phyloP scores from a whole-genome alignment of 2,329 filamentous ascomycete species.

The Ophiostoma sp. region DNA sequence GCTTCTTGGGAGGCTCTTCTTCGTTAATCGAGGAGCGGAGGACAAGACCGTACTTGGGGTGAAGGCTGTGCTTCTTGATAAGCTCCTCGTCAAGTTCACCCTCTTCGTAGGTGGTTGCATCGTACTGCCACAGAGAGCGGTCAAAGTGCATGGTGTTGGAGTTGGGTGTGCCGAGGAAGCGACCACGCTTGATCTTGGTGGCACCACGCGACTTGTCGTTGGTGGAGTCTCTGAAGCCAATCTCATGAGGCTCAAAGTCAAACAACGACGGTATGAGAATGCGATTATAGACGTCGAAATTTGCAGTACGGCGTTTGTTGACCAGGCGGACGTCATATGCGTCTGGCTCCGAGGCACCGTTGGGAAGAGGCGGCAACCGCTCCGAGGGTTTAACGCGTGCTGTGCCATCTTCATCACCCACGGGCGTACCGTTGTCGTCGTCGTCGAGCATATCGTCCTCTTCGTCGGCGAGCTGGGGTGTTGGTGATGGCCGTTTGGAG shows the following conservation, averaged over 20 bases:
- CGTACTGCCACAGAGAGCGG: slow-evolving; percentile 48
- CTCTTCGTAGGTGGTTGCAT: slow-evolving; percentile 44
- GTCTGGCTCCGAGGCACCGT: slow-evolving; percentile 44
- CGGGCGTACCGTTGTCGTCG: slow-evolving; percentile 19
- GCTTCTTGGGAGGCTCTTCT: slow-evolving; percentile 37
- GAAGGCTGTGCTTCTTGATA: slow-evolving; percentile 46
- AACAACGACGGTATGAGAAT: slow-evolving; percentile 48
- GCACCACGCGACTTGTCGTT: slow-evolving; percentile 52
- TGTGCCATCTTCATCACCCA: slow-evolving; percentile 27
- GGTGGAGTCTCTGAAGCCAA: slow-evolving; percentile 54
- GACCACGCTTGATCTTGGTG: slow-evolving; percentile 48
- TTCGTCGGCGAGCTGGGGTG: slow-evolving; percentile 19
- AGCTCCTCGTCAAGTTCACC: slow-evolving; percentile 48
- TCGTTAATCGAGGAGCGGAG: slow-evolving; percentile 45
- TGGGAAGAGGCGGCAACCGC: slow-evolving; percentile 32
- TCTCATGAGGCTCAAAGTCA: slow-evolving; percentile 48
- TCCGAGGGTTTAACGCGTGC: slow-evolving; percentile 24
- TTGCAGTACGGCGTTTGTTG: slow-evolving; percentile 36
- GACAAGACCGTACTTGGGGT: slow-evolving; percentile 51
- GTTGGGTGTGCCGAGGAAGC: slow-evolving; percentile 50
- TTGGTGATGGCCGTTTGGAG: slow-evolving; percentile 20
- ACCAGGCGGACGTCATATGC: slow-evolving; percentile 48
- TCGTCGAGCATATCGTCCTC: slow-evolving; percentile 22
- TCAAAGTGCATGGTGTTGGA: slow-evolving; percentile 51
- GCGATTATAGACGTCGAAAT: slow-evolving; percentile 44